These are phyloP conservation scores for Waltergamsia citrina DNA, from an alignment of 2,329 filamentous ascomycete species.

Conservation along the genomic window DNA sequence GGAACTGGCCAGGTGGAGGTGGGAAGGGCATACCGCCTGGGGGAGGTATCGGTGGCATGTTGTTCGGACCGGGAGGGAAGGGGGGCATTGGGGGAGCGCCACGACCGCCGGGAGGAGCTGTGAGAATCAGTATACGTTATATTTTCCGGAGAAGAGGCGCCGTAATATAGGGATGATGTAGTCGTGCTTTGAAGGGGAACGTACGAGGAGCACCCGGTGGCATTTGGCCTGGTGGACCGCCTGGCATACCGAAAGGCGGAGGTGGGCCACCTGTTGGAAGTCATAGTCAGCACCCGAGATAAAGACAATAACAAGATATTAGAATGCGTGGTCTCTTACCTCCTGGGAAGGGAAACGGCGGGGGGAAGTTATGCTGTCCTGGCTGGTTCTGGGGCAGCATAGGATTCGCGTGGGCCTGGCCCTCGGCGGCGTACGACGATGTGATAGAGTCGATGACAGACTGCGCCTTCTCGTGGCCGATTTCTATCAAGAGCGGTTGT, in stretches of 20 bases:
- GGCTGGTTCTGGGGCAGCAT: constrained; percentile 67
- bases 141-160: background rate
- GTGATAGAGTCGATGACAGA: constrained; percentile 98
- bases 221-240: constrained; percentile 27
- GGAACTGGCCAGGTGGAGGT: constrained; percentile 18
- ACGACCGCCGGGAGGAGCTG: constrained; percentile 39
- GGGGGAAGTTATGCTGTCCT: constrained; percentile 38
- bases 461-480: constrained; percentile 96
- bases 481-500: constrained; percentile 48
- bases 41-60: constrained; percentile 11
- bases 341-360: constrained; percentile 56
- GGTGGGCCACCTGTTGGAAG: constrained; percentile 44
- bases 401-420: constrained; percentile 76
- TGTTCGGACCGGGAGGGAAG: constrained; percentile 8
- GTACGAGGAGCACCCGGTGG: constrained; percentile 42
- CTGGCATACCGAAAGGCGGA: constrained; percentile 45
- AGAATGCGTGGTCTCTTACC: constrained; percentile 23
- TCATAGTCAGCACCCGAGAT: background rate
- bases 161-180: no score
- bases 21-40: constrained; percentile 12
- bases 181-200: constrained; percentile 38
- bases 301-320: background rate
- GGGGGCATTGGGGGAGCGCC: constrained; percentile 8
- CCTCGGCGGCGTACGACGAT: constrained; percentile 87
- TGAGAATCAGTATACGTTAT: constrained; percentile 10